Evolutionary conservation across 2,329 filamentous ascomycete species (phyloP).

Genomic region (Sphaerulina vaccinii): DNA sequence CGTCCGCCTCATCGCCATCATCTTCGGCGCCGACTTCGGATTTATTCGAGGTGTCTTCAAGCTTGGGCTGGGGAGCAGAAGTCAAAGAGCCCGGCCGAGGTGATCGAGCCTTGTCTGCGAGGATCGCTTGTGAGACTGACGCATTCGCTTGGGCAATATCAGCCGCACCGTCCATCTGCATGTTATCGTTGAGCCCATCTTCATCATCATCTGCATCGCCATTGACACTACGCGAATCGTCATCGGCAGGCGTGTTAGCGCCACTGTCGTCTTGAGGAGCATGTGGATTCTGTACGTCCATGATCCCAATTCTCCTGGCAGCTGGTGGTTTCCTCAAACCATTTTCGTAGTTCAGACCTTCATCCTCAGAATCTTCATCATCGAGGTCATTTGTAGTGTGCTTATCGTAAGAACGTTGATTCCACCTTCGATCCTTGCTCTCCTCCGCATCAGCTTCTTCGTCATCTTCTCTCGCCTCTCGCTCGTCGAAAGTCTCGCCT

Average conservation of each 20-base stretch:
- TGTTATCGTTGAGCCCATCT: constrained; percentile 14
- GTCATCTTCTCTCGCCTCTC: constrained; percentile 64
- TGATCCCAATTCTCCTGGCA: constrained; percentile 57
- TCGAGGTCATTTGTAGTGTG: constrained; percentile 62
- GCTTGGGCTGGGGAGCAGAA: constrained; percentile 10
- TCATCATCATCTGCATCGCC: constrained; percentile 29
- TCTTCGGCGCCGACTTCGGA: constrained; percentile 23
- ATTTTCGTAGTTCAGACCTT: constrained; percentile 72
- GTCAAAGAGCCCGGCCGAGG: constrained; percentile 15
- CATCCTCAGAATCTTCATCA: constrained; percentile 86
- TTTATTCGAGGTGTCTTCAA: constrained; percentile 19
- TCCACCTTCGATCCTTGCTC: constrained; percentile 79
- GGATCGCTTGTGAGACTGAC: constrained; percentile 26
- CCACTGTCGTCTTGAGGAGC: constrained; percentile 54
- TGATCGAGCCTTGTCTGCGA: constrained; percentile 30
- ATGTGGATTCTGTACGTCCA: constrained; percentile 60
- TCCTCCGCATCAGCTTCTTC: constrained; percentile 81
- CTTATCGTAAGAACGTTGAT: constrained; percentile 79
- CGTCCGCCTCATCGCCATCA: constrained; percentile 42
- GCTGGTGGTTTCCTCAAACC: constrained; percentile 62
- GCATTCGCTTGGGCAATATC: constrained; percentile 26
- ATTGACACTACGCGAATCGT: constrained; percentile 34
- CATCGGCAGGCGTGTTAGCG: constrained; percentile 41
- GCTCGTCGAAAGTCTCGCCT: constrained; percentile 58
- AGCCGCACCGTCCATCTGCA: constrained; percentile 32